A percentile compares a stretch with the other conserved stretches of the same genome.
phyloP scores from a whole-genome alignment of 2,329 filamentous ascomycete genomes.

The Diaporthe ampelina region DNA sequence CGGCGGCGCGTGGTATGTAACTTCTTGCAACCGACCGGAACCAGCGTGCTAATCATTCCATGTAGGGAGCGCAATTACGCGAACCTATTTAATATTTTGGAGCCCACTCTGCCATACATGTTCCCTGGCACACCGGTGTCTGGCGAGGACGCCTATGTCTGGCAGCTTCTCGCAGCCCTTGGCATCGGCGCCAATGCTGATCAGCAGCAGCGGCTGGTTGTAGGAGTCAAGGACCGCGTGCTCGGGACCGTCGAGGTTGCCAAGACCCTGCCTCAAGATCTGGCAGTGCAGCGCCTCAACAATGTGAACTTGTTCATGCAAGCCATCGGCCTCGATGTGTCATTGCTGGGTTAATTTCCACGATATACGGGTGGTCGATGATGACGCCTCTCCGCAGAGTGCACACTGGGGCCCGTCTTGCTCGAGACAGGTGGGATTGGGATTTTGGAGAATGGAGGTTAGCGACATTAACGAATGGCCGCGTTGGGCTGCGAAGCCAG shows the following conservation, averaged over 20 bases:
- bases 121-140: slow-evolving; percentile 94
- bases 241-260: slow-evolving; percentile 93
- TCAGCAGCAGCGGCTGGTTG: slow-evolving; percentile 93
- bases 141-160: slow-evolving; percentile 95
- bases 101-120: slow-evolving; percentile 85
- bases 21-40: not conserved
- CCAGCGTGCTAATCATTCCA: slow-evolving; percentile 49
- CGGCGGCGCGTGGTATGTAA: slow-evolving; percentile 69
- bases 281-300: slow-evolving; percentile 85
- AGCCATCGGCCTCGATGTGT: slow-evolving; percentile 97
- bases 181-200: slow-evolving; percentile 94
- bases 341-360: slow-evolving; percentile 66
- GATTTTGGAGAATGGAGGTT: not conserved
- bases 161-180: slow-evolving; percentile 96
- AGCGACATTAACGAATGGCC: not conserved
- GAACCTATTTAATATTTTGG: slow-evolving; percentile 86
- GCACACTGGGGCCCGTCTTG: not conserved
- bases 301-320: slow-evolving; percentile 99
- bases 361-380: not conserved
- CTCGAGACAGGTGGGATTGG: not conserved
- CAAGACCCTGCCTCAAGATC: slow-evolving; percentile 89
- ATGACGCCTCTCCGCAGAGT: not conserved
- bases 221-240: slow-evolving; percentile 97
- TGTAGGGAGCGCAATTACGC: slow-evolving; percentile 82
- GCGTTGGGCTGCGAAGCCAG: not conserved